These are phyloP conservation scores for Magnolia officinalis DNA, from an alignment of 164 flowering plant species.

Conservation along the genomic window DNA sequence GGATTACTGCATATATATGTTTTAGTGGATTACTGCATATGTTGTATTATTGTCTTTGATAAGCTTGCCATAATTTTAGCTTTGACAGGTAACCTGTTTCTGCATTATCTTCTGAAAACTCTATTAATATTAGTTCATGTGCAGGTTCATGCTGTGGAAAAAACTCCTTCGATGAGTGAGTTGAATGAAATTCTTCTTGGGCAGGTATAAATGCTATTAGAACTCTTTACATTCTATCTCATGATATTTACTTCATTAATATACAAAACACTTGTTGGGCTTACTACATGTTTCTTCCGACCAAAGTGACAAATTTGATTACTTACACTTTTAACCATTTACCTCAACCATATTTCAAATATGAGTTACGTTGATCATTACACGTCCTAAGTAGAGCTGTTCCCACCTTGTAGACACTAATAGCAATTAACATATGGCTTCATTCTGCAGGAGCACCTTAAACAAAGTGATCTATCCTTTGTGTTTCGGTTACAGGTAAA, in stretches of 20 bases:
- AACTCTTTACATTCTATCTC: background rate
- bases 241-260: background rate
- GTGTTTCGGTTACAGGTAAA: constrained; percentile 93
- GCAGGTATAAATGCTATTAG: constrained; percentile 55
- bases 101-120: background rate
- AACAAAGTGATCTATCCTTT: constrained; percentile 84
- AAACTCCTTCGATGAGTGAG: constrained; percentile 98
- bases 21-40: background rate
- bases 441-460: constrained; percentile 84
- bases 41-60: background rate
- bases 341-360: too few species aligned
- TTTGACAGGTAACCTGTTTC: background rate
- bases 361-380: background rate
- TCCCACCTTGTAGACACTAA: background rate
- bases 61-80: background rate
- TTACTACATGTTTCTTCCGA: background rate
- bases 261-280: background rate
- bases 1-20: background rate
- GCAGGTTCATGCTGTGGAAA: constrained; percentile 90
- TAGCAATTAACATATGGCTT: constrained; percentile 8
- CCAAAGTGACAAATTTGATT: background rate
- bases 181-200: constrained; percentile 91
- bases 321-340: background rate
- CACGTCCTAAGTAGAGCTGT: background rate
- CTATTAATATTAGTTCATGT: constrained; percentile 11